Evolutionary conservation across 1,284 basidiomycete species (phyloP), one percentile per base, ranked within the genome.

Genomic region (Heterobasidion occidentale): DNA sequence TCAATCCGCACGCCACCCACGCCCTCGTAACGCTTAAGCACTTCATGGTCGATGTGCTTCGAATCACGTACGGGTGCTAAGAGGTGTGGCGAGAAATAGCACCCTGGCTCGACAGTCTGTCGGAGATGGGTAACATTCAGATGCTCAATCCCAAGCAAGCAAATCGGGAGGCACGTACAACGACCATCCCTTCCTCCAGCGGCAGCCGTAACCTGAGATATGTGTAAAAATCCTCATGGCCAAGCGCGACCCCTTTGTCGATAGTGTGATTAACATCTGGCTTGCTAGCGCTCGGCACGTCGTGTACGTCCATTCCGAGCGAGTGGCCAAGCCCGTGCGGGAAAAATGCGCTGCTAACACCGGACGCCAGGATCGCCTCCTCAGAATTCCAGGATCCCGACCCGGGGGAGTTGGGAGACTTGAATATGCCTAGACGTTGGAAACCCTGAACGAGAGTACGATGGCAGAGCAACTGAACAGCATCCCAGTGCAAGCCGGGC

Each of bases 1-100:
- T 97, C 93, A 60, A 96, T 94, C 51, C 93, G 74, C 1, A 97
- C 89, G 0, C 93, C 94, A 15, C 93, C 94, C 20, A 95, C 87
- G 47, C 73, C 71, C 65, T 90, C 84, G 65, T 92, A 95, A 60
- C 73, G 73, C 67, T 80, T 79, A 57, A 96, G 74, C 11, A 88
- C 78, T 2, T 81, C 83, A 14, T 82, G 77, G 65, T 94, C 76
- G 60, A 96, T 84, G 62, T 85, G 81, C 57, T 77, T 77, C 7
- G 86, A 91, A 57, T 81, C 73, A 8, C 84, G 79, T 48, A 88
- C 76, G n/a, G 82, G 74, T 2, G 82, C 79, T 44, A 95, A 75
- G 20, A 93, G 76, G 62, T 91, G 84, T 1, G 87, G 84, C 3
- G 87, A 86, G 74, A 93, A 93, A 70, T n/a, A n/a, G 63, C 86